Conservation (phyloP, 1,284 basidiomycete species). For the Psilocybe mexicana region DNA sequence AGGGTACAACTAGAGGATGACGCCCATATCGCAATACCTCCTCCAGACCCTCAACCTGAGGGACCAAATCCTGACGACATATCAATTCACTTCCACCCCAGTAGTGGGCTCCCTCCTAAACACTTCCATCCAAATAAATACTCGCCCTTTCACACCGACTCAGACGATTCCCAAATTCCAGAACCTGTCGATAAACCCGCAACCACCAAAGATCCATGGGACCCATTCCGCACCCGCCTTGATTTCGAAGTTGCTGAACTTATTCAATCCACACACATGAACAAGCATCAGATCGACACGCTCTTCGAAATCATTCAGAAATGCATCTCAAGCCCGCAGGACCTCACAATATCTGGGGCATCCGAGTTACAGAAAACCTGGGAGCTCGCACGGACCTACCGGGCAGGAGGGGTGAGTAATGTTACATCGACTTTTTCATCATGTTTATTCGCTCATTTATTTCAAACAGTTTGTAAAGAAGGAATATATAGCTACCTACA, state of each 20-base stretch:
- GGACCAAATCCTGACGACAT: too few relatives aligned
- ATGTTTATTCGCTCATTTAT: too few relatives aligned
- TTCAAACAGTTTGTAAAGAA: conserved; percentile 11
- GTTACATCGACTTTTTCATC: too few relatives aligned
- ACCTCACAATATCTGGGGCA: conserved; percentile 5
- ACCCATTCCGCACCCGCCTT: conserved; percentile 12
- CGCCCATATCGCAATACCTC: too few relatives aligned
- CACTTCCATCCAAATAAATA: too few relatives aligned
- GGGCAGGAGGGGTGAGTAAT: conserved; percentile 4
- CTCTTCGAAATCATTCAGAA: not conserved
- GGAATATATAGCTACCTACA: not conserved
- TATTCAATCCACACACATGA: conserved; percentile 15
- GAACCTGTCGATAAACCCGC: too few relatives aligned
- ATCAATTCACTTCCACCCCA: too few relatives aligned
- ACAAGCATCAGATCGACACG: not conserved
- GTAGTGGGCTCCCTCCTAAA: too few relatives aligned
- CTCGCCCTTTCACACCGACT: too few relatives aligned
- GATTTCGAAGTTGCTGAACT: conserved; percentile 23
- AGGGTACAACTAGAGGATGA: too few relatives aligned
- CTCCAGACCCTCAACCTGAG: too few relatives aligned
- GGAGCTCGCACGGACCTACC: conserved; percentile 7
- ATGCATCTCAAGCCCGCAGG: not conserved
- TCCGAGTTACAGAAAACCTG: conserved; percentile 7
- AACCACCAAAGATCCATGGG: conserved; percentile 11
- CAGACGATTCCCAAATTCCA: too few relatives aligned